These are phyloP conservation scores for Trichocladium uniseriatum DNA, from an alignment of 495 filamentous ascomycete species.

Conservation along the genomic window DNA sequence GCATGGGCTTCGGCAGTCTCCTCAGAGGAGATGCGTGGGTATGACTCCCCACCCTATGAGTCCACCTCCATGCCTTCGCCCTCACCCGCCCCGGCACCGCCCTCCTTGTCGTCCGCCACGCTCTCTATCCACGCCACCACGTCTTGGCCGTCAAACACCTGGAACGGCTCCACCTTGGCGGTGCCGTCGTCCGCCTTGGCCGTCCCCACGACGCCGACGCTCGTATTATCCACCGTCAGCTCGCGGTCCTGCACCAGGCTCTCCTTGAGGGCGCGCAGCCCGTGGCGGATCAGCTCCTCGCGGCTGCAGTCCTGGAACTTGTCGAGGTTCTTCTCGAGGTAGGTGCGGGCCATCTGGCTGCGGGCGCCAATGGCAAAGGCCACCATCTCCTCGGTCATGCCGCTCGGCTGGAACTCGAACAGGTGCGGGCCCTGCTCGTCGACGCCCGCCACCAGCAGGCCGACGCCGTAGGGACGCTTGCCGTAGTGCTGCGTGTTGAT, in stretches of 20 bases:
- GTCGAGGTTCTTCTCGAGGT: conserved; percentile 85
- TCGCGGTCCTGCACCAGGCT: conserved; percentile 94
- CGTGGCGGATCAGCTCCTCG: conserved; percentile 86
- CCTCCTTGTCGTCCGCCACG: conserved; percentile 51
- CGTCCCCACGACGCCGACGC: conserved; percentile 71
- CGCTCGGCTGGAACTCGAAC: conserved; percentile 95
- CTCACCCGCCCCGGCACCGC: conserved; percentile 34
- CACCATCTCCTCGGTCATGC: conserved; percentile 92
- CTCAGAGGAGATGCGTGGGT: no score
- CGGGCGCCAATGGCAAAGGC: conserved; percentile 92
- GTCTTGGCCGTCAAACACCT: conserved; percentile 82
- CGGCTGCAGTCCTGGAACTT: conserved; percentile 59
- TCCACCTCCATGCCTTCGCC: conserved; percentile 78
- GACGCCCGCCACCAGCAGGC: conserved; percentile 84
- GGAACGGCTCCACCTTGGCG: conserved; percentile 66
- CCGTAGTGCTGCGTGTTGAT: conserved; percentile 97
- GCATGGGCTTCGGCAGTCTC: no score
- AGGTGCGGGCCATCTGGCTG: conserved; percentile 94
- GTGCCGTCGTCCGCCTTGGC: conserved; percentile 36
- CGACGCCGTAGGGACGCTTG: conserved; percentile 92
- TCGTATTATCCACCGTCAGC: conserved; percentile 92
- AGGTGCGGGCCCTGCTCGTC: conserved; percentile 90
- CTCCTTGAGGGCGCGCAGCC: conserved; percentile 86
- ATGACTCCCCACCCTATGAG: conserved; percentile 12
- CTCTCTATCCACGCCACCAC: conserved; percentile 68